Evolutionary conservation across 2,329 filamentous ascomycete genomes (phyloP).

Genomic region (Fusarium multiceps): DNA sequence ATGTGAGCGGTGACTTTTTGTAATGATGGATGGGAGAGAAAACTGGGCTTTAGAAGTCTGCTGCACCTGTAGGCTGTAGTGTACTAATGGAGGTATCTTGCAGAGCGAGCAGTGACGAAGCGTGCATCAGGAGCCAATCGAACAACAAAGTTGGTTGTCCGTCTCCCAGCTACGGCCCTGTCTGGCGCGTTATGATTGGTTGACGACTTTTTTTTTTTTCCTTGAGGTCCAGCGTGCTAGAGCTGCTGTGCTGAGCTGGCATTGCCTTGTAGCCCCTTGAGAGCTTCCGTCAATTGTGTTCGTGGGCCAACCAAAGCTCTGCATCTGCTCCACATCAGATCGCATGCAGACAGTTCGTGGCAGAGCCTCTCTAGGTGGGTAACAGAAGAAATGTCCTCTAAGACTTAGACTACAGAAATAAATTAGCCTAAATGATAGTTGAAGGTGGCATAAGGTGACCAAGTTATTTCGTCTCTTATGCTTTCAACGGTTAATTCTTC

Average conservation of each 20-base stretch:
- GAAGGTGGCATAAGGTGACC: no score
- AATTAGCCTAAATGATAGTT: no score
- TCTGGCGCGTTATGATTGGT: conserved; percentile 40
- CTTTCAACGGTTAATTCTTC: no score
- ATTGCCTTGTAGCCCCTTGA: conserved; percentile 37
- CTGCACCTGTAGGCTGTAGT: background rate
- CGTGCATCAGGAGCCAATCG: conserved; percentile 43
- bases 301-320: conserved; percentile 25
- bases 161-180: conserved; percentile 37
- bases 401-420: no score
- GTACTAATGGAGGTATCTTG: background rate
- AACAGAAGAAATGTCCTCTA: no score
- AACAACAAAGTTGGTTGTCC: conserved; percentile 41
- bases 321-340: conserved; percentile 29
- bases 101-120: conserved; percentile 45
- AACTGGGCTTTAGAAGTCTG: conserved; percentile 34
- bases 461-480: no score
- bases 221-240: conserved; percentile 25
- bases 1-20: conserved; percentile 43
- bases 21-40: conserved; percentile 32
- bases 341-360: conserved; percentile 28
- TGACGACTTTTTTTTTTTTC: conserved; percentile 18
- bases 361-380: conserved; percentile 13
- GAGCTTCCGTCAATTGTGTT: conserved; percentile 19
- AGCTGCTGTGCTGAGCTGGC: conserved; percentile 43